A percentile compares a stretch with the other conserved stretches of the same genome.
Conservation (phyloP, 768 basidiomycete genomes). For the Lactarius tabidus region DNA sequence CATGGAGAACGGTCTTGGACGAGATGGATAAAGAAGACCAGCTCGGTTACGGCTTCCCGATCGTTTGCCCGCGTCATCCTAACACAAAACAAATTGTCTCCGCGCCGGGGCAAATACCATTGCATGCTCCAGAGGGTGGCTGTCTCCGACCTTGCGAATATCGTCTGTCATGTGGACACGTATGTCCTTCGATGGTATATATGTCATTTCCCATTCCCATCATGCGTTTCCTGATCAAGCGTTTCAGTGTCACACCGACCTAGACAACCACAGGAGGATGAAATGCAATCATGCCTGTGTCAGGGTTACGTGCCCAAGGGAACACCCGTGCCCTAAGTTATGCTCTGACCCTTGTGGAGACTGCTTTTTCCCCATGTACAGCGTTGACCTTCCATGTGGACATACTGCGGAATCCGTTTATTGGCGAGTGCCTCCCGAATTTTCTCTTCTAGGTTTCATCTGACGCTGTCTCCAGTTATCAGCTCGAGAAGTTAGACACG, state of each 20-base stretch:
- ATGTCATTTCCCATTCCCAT: neutral
- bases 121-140: conserved; percentile 29
- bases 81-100: neutral
- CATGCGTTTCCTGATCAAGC: neutral
- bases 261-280: conserved; percentile 26
- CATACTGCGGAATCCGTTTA: conserved; percentile 26
- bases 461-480: conserved; percentile 26
- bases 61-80: conserved; percentile 24
- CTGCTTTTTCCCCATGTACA: conserved; percentile 29
- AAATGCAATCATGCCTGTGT: conserved; percentile 29
- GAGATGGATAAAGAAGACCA: conserved; percentile 47
- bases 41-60: conserved; percentile 11
- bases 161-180: conserved; percentile 32
- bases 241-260: conserved; percentile 28
- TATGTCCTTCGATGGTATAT: conserved; percentile 32
- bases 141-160: conserved; percentile 32
- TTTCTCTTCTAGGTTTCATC: neutral
- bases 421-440: conserved; percentile 28
- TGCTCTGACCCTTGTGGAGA: conserved; percentile 32
- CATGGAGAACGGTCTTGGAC: conserved; percentile 58
- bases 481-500: conserved; percentile 25
- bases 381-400: conserved; percentile 31
- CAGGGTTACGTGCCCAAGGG: conserved; percentile 25
- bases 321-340: conserved; percentile 29
- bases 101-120: conserved; percentile 19